These are phyloP conservation scores for Porphyrellus sp. DNA, from an alignment of 1,284 basidiomycete species.

Conservation along the genomic window DNA sequence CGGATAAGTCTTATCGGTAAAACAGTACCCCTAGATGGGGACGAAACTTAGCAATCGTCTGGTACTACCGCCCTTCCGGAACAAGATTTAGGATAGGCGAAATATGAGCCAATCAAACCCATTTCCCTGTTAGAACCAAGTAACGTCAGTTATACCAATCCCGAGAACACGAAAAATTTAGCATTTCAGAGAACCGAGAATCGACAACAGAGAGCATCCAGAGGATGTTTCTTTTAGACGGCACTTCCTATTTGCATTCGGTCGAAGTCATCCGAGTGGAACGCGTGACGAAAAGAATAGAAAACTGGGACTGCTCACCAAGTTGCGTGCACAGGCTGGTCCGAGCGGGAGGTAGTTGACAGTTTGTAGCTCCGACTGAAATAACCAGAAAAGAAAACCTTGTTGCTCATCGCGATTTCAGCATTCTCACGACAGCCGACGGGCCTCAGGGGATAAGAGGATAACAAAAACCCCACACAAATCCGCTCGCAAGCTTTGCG, in stretches of 20 bases:
- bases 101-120: not conserved
- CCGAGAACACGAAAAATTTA: slow-evolving; percentile 1
- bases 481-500: slow-evolving; percentile 12
- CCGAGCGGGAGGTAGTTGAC: slow-evolving; percentile 1
- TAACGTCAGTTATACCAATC: slow-evolving; percentile 11
- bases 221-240: slow-evolving; percentile 50
- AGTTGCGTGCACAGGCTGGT: not conserved
- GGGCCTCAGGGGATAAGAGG: slow-evolving; percentile 33
- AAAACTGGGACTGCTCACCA: slow-evolving; percentile 22
- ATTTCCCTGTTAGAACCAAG: slow-evolving; percentile 1
- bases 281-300: not conserved
- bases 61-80: not conserved
- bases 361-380: slow-evolving; percentile 31
- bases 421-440: slow-evolving; percentile 38
- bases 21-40: not conserved
- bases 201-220: slow-evolving; percentile 43
- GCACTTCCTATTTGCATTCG: slow-evolving; percentile 65
- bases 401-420: slow-evolving; percentile 27
- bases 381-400: slow-evolving; percentile 30
- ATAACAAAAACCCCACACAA: slow-evolving; percentile 34
- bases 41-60: not conserved
- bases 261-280: slow-evolving; percentile 51
- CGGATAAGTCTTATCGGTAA: slow-evolving; percentile 20
- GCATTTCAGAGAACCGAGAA: slow-evolving; percentile 57
- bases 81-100: not conserved